A percentile compares a stretch with the other conserved stretches of the same genome.
Evolutionary conservation across 768 basidiomycete species (phyloP).

Genomic region (Mycena albidolilacea): DNA sequence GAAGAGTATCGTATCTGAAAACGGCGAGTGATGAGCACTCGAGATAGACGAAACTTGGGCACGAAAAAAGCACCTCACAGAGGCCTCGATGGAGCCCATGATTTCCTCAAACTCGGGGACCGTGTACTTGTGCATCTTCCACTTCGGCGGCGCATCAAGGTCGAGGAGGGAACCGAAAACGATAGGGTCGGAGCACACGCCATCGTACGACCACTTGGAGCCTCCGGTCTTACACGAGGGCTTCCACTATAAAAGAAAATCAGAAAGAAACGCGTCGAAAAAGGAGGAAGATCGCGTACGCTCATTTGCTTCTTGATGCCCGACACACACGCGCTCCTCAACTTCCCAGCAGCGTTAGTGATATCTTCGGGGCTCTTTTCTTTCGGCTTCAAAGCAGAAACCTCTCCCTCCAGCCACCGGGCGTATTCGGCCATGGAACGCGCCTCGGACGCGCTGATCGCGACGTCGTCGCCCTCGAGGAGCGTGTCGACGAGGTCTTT

Average conservation of each 20-base stretch:
- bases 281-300: constrained; percentile 40
- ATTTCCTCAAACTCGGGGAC: constrained; percentile 43
- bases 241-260: constrained; percentile 50
- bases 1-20: constrained; percentile 51
- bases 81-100: constrained; percentile 48
- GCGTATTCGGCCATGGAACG: constrained; percentile 44
- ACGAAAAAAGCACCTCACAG: constrained; percentile 48
- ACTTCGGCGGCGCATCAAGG: constrained; percentile 54
- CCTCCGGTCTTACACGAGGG: constrained; percentile 54
- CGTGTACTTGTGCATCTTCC: constrained; percentile 56
- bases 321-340: constrained; percentile 55
- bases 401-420: constrained; percentile 31
- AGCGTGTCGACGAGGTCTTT: constrained; percentile 50
- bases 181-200: constrained; percentile 56
- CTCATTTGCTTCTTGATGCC: constrained; percentile 63
- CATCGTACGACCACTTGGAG: constrained; percentile 60
- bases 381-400: constrained; percentile 45
- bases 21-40: neutral
- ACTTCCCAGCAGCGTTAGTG: constrained; percentile 52
- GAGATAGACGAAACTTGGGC: neutral
- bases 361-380: constrained; percentile 47
- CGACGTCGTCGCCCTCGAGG: constrained; percentile 49
- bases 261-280: neutral
- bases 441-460: constrained; percentile 47
- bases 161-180: constrained; percentile 57